phyloP scores from a whole-genome alignment of 257 asterid genomes.

The Lycium barbarum region DNA sequence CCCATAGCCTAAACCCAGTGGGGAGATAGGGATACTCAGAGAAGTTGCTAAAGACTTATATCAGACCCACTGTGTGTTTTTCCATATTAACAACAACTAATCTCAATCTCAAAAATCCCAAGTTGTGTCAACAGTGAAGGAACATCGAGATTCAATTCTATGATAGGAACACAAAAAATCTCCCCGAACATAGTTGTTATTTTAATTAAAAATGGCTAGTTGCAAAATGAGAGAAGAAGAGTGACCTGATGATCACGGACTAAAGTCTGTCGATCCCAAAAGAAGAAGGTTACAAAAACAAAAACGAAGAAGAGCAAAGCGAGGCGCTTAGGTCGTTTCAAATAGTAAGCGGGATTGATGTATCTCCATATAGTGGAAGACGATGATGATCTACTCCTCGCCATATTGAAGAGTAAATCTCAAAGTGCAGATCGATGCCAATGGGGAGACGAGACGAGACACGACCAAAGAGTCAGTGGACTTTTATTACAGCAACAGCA shows the following conservation, averaged over 20 bases:
- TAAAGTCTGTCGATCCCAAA: slow-evolving; percentile 97
- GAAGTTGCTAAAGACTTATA: not conserved
- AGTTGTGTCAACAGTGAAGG: not conserved
- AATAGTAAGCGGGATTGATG: slow-evolving; percentile 83
- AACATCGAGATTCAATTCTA: not conserved
- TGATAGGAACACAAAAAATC: not conserved
- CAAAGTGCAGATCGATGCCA: slow-evolving; percentile 6
- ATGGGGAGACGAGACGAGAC: not conserved
- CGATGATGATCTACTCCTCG: slow-evolving; percentile 92
- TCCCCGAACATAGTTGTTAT: not conserved
- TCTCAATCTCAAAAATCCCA: not conserved
- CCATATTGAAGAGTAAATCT: slow-evolving; percentile 55
- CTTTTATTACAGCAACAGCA: not conserved
- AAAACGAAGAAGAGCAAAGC: slow-evolving; percentile 73
- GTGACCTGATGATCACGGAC: slow-evolving; percentile 90
- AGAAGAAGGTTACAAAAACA: slow-evolving; percentile 60
- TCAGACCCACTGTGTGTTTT: not conserved
- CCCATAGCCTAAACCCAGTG: not conserved
- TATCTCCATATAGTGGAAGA: slow-evolving; percentile 67
- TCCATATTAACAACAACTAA: not conserved
- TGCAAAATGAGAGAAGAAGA: not conserved
- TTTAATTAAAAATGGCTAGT: not conserved
- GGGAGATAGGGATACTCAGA: not conserved
- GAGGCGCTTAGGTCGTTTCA: slow-evolving; percentile 92
- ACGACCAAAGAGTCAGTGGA: not conserved